phyloP scores from a whole-genome alignment of 352 stramenopile genomes.

The Phytophthora palmivora region DNA sequence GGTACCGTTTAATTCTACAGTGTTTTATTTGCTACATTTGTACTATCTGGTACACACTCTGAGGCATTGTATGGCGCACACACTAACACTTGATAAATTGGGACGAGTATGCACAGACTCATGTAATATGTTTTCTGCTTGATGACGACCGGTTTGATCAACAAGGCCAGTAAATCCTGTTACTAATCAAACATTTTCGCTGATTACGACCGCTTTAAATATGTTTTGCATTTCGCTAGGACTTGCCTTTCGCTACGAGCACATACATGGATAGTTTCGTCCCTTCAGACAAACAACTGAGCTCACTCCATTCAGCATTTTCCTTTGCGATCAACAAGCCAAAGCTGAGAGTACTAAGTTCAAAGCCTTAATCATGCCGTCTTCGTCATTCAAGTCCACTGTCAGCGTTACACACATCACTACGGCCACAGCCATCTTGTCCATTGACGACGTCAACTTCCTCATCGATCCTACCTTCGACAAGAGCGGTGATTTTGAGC shows the following conservation, averaged over 20 bases:
- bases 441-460: constrained; percentile 54
- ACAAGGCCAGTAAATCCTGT: too few species aligned
- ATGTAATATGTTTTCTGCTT: too few species aligned
- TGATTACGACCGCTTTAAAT: neutral
- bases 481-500: constrained; percentile 23
- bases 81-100: too few species aligned
- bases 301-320: neutral
- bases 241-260: too few species aligned
- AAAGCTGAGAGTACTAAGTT: neutral
- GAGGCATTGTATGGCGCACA: too few species aligned
- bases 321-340: neutral
- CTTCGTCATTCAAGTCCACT: constrained; percentile 35
- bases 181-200: neutral
- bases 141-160: neutral
- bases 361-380: constrained; percentile 11
- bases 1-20: too few species aligned
- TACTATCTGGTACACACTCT: too few species aligned
- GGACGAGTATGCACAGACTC: too few species aligned
- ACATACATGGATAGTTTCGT: too few species aligned
- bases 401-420: constrained; percentile 50
- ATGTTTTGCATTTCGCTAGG: neutral
- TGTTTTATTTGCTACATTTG: too few species aligned
- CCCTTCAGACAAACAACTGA: neutral
- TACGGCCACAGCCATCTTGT: constrained; percentile 45
- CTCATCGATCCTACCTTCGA: constrained; percentile 45